Percentiles rank a stretch among this genome's conserved stretches.
Evolutionary conservation across 2,329 filamentous ascomycete species (phyloP).

Genomic region (Alternaria metachromatica): DNA sequence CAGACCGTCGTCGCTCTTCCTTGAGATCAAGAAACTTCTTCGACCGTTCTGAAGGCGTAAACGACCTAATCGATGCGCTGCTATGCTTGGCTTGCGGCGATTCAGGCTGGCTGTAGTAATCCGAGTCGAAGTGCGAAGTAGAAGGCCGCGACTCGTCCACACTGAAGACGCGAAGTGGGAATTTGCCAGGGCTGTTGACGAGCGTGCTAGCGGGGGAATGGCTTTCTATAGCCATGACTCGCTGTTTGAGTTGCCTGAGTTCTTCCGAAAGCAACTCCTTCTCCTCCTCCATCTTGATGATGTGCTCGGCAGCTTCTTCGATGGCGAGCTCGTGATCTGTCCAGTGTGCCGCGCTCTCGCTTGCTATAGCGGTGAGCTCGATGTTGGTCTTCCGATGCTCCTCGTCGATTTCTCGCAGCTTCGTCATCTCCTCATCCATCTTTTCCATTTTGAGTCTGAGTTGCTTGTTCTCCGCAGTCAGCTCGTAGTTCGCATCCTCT

Average conservation of each 20-base stretch:
- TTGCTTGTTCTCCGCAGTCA: constrained; percentile 32
- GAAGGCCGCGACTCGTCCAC: constrained; percentile 46
- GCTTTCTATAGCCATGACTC: constrained; percentile 23
- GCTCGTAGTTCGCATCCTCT: constrained; percentile 34
- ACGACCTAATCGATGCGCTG: constrained; percentile 24
- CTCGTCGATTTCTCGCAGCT: constrained; percentile 20
- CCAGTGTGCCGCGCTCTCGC: constrained; percentile 35
- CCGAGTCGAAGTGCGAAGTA: constrained; percentile 46
- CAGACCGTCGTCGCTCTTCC: constrained; percentile 30
- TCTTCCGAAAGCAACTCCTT: constrained; percentile 33
- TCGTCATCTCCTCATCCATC: constrained; percentile 24
- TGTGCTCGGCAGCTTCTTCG: constrained; percentile 43
- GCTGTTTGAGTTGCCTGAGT: constrained; percentile 29
- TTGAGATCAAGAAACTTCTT: constrained; percentile 39
- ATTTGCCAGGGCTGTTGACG: constrained; percentile 20
- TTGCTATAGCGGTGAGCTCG: constrained; percentile 36
- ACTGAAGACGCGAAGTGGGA: constrained; percentile 37
- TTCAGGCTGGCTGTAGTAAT: constrained; percentile 47
- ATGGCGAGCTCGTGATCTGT: constrained; percentile 36
- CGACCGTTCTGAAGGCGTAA: constrained; percentile 35
- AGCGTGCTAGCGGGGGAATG: constrained; percentile 16
- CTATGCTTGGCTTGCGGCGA: constrained; percentile 36
- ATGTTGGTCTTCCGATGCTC: constrained; percentile 26
- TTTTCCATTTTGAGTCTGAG: constrained; percentile 30
- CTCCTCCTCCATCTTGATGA: constrained; percentile 38